These are phyloP conservation scores for Lipomyces yamadae DNA, from an alignment of 805 yeast species.

Conservation along the genomic window DNA sequence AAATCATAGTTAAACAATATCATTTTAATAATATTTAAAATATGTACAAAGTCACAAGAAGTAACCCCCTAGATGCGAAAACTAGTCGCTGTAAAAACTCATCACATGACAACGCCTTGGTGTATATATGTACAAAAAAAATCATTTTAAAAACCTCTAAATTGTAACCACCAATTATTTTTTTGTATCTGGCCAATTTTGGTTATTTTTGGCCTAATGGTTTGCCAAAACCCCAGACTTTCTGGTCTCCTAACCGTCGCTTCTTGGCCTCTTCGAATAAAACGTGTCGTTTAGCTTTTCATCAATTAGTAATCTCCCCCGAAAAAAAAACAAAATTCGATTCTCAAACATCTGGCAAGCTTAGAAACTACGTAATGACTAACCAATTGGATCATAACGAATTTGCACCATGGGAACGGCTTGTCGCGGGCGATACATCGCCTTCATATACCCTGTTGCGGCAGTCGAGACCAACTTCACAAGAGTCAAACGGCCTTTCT, in stretches of 20 bases:
- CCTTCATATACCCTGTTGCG: conserved; percentile 83
- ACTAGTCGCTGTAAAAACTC: not conserved
- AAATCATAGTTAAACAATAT: not conserved
- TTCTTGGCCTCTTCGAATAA: conserved; percentile 86
- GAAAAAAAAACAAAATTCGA: not conserved
- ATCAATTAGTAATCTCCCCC: not conserved
- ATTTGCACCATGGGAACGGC: conserved; percentile 79
- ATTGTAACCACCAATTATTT: not conserved
- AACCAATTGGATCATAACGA: conserved; percentile 77
- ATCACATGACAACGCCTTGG: not conserved
- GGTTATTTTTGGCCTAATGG: conserved; percentile 20
- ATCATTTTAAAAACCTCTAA: no score
- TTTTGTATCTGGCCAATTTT: not conserved
- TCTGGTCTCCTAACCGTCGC: conserved; percentile 63
- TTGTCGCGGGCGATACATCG: conserved; percentile 79
- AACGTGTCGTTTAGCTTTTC: conserved; percentile 79
- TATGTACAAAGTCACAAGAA: not conserved
- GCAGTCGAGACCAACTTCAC: conserved; percentile 88
- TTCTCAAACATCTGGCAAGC: not conserved
- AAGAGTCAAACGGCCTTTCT: conserved; percentile 78
- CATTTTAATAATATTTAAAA: not conserved
- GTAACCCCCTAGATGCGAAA: not conserved
- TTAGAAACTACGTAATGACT: conserved; percentile 38
- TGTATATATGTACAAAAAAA: not conserved
- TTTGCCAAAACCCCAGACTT: conserved; percentile 32